A percentile compares a stretch with the other conserved stretches of the same genome.
Evolutionary conservation across 257 asterid species (phyloP).

Genomic region (Echites panduratus): DNA sequence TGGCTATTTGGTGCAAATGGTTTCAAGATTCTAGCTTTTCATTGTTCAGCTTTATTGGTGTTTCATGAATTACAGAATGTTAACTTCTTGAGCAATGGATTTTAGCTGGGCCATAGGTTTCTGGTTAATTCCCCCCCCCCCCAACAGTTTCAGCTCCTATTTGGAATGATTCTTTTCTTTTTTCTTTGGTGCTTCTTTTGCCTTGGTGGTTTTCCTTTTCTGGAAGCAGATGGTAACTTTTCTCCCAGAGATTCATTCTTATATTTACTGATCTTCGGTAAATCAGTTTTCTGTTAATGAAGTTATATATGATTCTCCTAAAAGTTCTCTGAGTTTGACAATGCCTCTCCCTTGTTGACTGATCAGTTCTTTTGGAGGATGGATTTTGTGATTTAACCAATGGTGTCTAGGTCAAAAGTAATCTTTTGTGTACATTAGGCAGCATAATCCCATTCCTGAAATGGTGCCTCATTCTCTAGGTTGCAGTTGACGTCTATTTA

Average conservation of each 20-base stretch:
- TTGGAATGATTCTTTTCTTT: background rate
- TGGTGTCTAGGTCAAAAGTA: background rate
- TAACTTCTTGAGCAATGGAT: background rate
- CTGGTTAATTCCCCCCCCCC: too few species aligned
- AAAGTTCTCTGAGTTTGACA: background rate
- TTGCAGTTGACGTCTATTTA: background rate
- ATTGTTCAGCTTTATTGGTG: background rate
- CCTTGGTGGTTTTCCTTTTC: background rate
- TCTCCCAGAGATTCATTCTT: background rate
- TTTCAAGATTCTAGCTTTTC: background rate
- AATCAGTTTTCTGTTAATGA: background rate
- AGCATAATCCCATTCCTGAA: background rate
- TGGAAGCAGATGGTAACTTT: background rate
- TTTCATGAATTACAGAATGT: background rate
- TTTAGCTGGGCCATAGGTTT: background rate
- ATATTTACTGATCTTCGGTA: background rate
- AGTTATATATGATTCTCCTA: background rate
- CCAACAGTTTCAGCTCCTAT: too few species aligned
- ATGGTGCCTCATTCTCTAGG: background rate
- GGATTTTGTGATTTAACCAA: background rate
- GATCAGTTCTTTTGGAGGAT: background rate
- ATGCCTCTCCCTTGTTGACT: background rate
- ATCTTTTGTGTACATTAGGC: background rate
- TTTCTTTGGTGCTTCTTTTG: background rate
- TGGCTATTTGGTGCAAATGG: too few species aligned